Conservation (phyloP, 495 filamentous ascomycete species). For the Neurospora sublineolata region DNA sequence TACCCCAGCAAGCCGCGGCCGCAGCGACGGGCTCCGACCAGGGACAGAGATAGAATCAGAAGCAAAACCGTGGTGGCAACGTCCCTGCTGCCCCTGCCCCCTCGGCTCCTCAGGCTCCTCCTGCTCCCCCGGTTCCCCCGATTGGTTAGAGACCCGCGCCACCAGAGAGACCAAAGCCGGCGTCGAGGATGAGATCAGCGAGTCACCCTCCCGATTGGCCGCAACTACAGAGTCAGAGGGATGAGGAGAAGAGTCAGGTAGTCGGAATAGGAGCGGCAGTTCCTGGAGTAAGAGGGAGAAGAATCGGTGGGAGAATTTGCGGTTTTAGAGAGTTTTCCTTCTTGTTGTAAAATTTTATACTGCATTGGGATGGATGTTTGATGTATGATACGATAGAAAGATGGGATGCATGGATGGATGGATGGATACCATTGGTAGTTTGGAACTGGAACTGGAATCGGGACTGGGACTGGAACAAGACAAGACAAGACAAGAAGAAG, state of each 20-base stretch:
- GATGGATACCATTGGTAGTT: not conserved
- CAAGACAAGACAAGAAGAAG: not conserved
- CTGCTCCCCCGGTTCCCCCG: not conserved
- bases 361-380: not conserved
- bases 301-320: not conserved
- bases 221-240: not conserved
- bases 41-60: not conserved
- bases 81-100: not conserved
- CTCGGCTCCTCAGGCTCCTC: not conserved
- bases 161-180: not conserved
- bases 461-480: not conserved
- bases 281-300: not conserved
- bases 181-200: not conserved
- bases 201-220: not conserved
- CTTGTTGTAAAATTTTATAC: not conserved
- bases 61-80: not conserved
- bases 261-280: not conserved
- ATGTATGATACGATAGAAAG: not conserved
- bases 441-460: not conserved
- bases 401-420: not conserved
- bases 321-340: not conserved
- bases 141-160: not conserved
- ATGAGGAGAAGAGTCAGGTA: not conserved
- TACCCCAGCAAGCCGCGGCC: not conserved
- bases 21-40: not conserved